Conservation (phyloP, 805 yeast species). For the Suhomyces canberraensis region DNA sequence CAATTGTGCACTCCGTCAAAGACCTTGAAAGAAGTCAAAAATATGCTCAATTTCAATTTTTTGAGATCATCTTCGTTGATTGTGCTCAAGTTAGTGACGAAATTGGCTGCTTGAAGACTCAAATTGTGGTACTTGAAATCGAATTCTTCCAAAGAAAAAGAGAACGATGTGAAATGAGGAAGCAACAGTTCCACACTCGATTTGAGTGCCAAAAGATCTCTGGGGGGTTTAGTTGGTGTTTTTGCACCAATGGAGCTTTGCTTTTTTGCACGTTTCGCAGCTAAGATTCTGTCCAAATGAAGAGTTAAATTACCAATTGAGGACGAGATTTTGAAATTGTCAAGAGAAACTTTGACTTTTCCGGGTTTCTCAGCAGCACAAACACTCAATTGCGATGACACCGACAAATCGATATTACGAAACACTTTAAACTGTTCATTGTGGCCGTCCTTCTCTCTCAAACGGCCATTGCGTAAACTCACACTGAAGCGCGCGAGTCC, state of each 20-base stretch:
- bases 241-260: too few species aligned
- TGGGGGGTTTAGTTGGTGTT: background rate
- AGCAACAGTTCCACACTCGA: background rate
- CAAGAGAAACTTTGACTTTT: slow-evolving; percentile 10
- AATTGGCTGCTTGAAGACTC: slow-evolving; percentile 17
- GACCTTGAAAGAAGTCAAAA: slow-evolving; percentile 27
- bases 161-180: slow-evolving; percentile 2
- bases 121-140: slow-evolving; percentile 17
- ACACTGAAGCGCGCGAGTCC: slow-evolving; percentile 13
- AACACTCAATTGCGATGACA: too few species aligned
- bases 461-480: slow-evolving; percentile 19
- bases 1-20: slow-evolving; percentile 27
- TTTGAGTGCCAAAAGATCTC: background rate
- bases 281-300: slow-evolving; percentile 5
- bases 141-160: slow-evolving; percentile 24
- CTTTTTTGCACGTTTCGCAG: background rate
- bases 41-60: slow-evolving; percentile 15
- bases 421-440: slow-evolving; percentile 17
- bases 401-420: slow-evolving; percentile 22
- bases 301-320: slow-evolving; percentile 9
- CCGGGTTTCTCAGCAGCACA: slow-evolving; percentile 9
- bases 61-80: background rate
- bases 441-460: slow-evolving; percentile 11
- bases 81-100: slow-evolving; percentile 15
- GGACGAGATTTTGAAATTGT: slow-evolving; percentile 12